Conservation (phyloP, 2,329 filamentous ascomycete species). For the Dothistroma septosporum region DNA sequence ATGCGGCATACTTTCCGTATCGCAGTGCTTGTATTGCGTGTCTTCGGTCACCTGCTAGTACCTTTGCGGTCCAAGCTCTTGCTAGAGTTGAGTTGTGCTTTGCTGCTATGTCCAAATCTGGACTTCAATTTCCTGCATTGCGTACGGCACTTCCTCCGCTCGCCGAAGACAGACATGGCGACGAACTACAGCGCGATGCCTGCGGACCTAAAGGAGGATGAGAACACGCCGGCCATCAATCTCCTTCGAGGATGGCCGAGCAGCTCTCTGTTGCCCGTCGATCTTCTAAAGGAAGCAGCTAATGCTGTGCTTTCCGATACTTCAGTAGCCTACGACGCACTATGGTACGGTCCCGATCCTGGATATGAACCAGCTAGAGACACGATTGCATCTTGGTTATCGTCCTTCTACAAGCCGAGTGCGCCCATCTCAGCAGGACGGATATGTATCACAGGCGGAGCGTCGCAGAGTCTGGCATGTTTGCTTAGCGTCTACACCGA, state of each 20-base stretch:
- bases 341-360: constrained; percentile 74
- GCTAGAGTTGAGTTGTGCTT: not conserved
- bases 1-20: too few species aligned
- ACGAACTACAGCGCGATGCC: not conserved
- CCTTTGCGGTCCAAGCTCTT: not conserved
- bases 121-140: constrained; percentile 8
- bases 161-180: not conserved
- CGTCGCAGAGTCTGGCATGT: constrained; percentile 75
- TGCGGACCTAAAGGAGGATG: constrained; percentile 1
- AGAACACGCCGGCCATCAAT: constrained; percentile 49
- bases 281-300: constrained; percentile 59
- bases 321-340: constrained; percentile 55
- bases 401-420: constrained; percentile 52
- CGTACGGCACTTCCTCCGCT: constrained; percentile 13
- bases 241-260: constrained; percentile 66
- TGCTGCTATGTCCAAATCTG: constrained; percentile 3
- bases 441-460: constrained; percentile 79
- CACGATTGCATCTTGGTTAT: constrained; percentile 67
- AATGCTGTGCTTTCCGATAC: constrained; percentile 59
- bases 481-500: constrained; percentile 78
- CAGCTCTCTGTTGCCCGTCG: constrained; percentile 60
- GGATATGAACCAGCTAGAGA: constrained; percentile 68
- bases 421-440: constrained; percentile 51
- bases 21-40: too few species aligned
- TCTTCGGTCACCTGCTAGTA: too few species aligned